phyloP scores from a whole-genome alignment of 257 asterid species.

The Misopates orontium region DNA sequence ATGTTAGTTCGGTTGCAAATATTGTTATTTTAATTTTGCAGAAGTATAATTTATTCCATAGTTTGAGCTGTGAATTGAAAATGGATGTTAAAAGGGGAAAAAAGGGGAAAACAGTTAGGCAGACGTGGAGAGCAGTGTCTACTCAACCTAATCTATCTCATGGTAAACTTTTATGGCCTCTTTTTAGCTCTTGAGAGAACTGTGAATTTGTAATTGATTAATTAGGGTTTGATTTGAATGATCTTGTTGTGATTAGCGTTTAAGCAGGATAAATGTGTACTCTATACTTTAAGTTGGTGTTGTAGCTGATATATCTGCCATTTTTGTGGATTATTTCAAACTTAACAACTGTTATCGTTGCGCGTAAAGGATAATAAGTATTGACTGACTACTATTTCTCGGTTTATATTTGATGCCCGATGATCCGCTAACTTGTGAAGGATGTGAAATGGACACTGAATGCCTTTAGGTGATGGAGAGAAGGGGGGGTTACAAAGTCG shows the following conservation, averaged over 20 bases:
- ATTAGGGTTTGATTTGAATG: conserved; percentile 8
- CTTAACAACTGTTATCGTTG: too few relatives aligned
- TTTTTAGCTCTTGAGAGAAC: background rate
- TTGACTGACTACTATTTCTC: background rate
- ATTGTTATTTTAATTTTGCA: conserved; percentile 26
- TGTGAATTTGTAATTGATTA: conserved; percentile 3
- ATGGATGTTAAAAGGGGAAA: conserved; percentile 39
- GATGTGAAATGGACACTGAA: conserved; percentile 19
- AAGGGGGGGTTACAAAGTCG: conserved; percentile 32
- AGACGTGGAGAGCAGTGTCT: conserved; percentile 60
- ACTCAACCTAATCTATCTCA: conserved; percentile 42
- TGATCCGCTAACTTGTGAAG: conserved; percentile 16
- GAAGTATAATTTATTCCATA: conserved; percentile 33
- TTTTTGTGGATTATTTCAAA: too few relatives aligned
- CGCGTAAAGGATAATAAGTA: background rate
- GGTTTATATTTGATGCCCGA: too few relatives aligned
- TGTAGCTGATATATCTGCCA: too few relatives aligned
- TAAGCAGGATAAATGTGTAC: background rate
- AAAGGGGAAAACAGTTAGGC: conserved; percentile 35
- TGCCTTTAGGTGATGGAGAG: conserved; percentile 35
- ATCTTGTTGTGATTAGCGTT: background rate
- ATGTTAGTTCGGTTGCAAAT: background rate
- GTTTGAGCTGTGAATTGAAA: conserved; percentile 36
- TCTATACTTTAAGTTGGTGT: too few relatives aligned
- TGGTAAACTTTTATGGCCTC: conserved; percentile 32